Conservation (phyloP, 2,329 filamentous ascomycete species). For the Alternaria triticimaculans region DNA sequence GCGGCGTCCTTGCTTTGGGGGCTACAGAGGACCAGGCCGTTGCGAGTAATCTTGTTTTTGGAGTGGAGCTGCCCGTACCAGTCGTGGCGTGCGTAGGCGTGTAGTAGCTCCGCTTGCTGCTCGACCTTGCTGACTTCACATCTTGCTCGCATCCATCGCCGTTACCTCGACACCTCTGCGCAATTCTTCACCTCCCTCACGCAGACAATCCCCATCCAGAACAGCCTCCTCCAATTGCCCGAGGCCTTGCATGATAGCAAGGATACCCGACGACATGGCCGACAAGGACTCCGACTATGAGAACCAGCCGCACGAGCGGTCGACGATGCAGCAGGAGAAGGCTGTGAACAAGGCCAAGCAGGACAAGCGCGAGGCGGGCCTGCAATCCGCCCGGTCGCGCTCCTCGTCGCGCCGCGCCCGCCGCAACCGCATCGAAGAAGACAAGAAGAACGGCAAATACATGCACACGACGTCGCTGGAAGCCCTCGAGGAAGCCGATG, state of each 20-base stretch:
- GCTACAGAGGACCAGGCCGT: constrained; percentile 17
- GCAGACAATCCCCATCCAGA: background rate
- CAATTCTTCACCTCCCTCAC: background rate
- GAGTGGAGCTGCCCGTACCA: constrained; percentile 17
- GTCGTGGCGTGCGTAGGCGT: constrained; percentile 6
- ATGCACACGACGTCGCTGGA: constrained; percentile 59
- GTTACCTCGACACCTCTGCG: background rate
- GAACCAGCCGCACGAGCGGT: constrained; percentile 46
- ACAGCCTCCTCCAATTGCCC: background rate
- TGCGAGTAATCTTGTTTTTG: constrained; percentile 47
- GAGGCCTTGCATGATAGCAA: constrained; percentile 25
- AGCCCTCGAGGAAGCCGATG: constrained; percentile 60
- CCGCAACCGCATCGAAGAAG: constrained; percentile 55
- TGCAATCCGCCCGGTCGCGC: constrained; percentile 54
- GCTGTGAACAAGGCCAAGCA: constrained; percentile 52
- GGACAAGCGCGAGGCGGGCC: constrained; percentile 45
- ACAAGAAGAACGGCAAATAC: constrained; percentile 56
- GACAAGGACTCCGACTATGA: constrained; percentile 43
- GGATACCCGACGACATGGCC: constrained; percentile 36
- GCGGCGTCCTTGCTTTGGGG: constrained; percentile 7
- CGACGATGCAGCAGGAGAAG: constrained; percentile 56
- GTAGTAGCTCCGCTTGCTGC: constrained; percentile 8
- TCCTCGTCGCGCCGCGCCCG: constrained; percentile 57
- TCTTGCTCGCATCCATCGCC: background rate
- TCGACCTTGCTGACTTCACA: constrained; percentile 17